These are phyloP conservation scores for Penicillium sp. DNA, from an alignment of 2,329 filamentous ascomycete species.

Conservation along the genomic window DNA sequence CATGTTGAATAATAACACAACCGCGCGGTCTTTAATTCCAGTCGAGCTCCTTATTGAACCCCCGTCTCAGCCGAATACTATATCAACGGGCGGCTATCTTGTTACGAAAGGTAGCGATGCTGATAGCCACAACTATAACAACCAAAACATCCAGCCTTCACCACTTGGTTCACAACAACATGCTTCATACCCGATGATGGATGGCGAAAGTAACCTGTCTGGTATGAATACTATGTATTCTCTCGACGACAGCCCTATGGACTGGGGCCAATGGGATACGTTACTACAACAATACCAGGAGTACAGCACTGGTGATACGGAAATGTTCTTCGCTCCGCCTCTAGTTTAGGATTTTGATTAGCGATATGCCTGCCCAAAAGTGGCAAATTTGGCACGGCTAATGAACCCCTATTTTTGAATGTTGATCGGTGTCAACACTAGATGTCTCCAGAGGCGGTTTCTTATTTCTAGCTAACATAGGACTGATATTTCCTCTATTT, in stretches of 20 bases:
- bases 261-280: constrained; percentile 28
- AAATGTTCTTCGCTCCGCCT: constrained; percentile 1
- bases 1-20: background rate
- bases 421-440: background rate
- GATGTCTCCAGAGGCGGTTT: background rate
- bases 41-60: background rate
- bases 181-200: background rate
- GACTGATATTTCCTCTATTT: background rate
- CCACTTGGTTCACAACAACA: background rate
- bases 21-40: background rate
- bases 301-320: background rate
- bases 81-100: background rate
- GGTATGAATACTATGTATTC: constrained; percentile 8
- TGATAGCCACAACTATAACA: background rate
- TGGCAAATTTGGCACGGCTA: background rate
- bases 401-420: background rate
- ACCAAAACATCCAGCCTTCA: background rate
- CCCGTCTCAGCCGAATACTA: background rate
- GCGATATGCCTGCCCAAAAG: background rate
- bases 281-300: constrained; percentile 26
- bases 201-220: background rate
- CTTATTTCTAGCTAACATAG: background rate
- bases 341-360: background rate
- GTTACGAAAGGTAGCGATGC: background rate
- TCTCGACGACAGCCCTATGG: constrained; percentile 20